Conservation (phyloP, 2,329 filamentous ascomycete species). For the Alternaria triticina region DNA sequence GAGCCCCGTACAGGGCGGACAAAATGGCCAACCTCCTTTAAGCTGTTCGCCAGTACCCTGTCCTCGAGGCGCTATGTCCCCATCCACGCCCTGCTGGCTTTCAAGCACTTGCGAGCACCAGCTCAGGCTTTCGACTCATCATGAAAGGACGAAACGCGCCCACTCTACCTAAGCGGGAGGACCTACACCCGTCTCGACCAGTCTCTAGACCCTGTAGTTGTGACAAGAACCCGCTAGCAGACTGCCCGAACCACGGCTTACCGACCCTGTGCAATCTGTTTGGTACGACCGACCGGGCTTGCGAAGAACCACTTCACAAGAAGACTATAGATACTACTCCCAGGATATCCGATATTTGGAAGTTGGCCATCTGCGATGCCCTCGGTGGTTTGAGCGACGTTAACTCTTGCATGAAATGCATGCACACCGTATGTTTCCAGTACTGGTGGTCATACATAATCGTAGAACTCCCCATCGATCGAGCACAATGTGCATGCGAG, state of each 20-base stretch:
- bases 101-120: neutral
- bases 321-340: neutral
- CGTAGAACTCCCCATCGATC: neutral
- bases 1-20: neutral
- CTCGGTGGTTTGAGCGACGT: neutral
- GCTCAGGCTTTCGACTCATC: neutral
- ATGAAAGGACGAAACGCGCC: neutral
- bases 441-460: neutral
- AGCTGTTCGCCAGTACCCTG: neutral
- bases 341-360: neutral
- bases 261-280: neutral
- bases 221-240: neutral
- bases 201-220: neutral
- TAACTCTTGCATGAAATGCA: neutral
- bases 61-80: neutral
- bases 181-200: neutral
- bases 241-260: neutral
- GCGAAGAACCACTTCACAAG: neutral
- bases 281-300: neutral
- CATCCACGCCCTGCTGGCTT: neutral
- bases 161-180: neutral
- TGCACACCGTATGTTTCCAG: neutral
- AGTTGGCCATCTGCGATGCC: neutral
- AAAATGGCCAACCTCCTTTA: neutral
- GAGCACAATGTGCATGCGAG: neutral